phyloP scores from a whole-genome alignment of 2,329 filamentous ascomycete genomes.

The Exophiala sideris region DNA sequence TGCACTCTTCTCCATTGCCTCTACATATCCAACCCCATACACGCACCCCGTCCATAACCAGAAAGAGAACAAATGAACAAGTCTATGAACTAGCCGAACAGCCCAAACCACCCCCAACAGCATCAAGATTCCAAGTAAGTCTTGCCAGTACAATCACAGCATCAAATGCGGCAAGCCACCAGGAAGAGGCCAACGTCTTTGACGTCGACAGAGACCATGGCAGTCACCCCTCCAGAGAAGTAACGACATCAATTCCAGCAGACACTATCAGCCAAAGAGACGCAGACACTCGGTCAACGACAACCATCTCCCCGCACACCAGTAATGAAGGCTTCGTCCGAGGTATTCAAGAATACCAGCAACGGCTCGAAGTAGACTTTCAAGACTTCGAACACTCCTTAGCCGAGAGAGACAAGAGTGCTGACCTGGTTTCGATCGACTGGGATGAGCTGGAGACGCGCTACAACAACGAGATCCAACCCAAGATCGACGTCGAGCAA shows the following conservation, averaged over 20 bases:
- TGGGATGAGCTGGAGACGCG: constrained; percentile 73
- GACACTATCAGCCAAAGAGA: background rate
- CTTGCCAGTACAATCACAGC: background rate
- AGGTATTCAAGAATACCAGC: constrained; percentile 21
- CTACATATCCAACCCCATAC: constrained; percentile 3
- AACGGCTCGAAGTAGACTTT: constrained; percentile 23
- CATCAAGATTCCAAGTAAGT: constrained; percentile 9
- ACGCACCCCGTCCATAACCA: constrained; percentile 7
- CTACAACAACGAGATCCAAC: constrained; percentile 64
- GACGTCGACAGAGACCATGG: background rate
- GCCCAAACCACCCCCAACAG: constrained; percentile 10
- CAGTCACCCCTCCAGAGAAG: background rate
- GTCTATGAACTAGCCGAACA: constrained; percentile 15
- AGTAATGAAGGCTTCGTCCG: constrained; percentile 10
- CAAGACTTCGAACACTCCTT: constrained; percentile 24
- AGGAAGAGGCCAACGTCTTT: background rate
- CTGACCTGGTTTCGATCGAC: constrained; percentile 59
- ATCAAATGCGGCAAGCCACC: background rate
- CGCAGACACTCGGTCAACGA: background rate
- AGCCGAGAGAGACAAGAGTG: constrained; percentile 40
- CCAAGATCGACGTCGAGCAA: constrained; percentile 62
- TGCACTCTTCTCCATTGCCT: constrained; percentile 18
- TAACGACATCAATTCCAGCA: background rate
- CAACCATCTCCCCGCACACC: background rate
- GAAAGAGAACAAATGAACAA: constrained; percentile 25